These are phyloP conservation scores for Collybia sp. DNA, from an alignment of 768 basidiomycete genomes.

Conservation along the genomic window DNA sequence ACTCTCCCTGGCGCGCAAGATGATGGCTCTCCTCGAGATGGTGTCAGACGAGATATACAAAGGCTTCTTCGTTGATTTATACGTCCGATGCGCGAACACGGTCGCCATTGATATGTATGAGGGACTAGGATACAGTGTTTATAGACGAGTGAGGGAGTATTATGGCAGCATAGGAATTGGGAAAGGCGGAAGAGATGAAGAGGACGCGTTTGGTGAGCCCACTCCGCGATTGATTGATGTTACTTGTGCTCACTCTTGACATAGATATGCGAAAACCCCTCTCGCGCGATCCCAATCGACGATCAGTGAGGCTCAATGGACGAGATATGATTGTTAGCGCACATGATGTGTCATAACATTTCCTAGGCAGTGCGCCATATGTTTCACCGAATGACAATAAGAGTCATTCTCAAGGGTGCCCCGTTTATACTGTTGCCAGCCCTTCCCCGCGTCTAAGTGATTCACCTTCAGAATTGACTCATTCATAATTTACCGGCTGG, in stretches of 20 bases:
- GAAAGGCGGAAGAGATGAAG: slow-evolving; percentile 75
- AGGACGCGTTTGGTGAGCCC: slow-evolving; percentile 84
- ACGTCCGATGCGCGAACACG: slow-evolving; percentile 83
- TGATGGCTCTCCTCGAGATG: slow-evolving; percentile 84
- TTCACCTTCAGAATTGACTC: no score
- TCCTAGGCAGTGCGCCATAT: no score
- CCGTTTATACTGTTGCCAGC: no score
- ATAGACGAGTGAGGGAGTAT: slow-evolving; percentile 85
- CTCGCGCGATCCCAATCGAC: slow-evolving; percentile 52
- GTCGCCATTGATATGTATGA: slow-evolving; percentile 93
- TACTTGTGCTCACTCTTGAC: neutral
- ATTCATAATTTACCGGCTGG: no score
- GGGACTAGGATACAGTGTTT: slow-evolving; percentile 89
- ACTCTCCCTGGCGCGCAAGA: slow-evolving; percentile 77
- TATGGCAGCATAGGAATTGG: slow-evolving; percentile 76
- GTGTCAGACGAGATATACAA: slow-evolving; percentile 79
- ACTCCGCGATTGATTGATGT: slow-evolving; percentile 1
- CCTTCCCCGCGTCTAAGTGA: no score
- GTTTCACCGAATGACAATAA: no score
- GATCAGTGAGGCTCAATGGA: slow-evolving; percentile 68
- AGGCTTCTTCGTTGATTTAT: slow-evolving; percentile 92
- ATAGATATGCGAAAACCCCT: slow-evolving; percentile 72
- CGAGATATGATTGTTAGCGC: slow-evolving; percentile 67
- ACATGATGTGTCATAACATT: slow-evolving; percentile 46
- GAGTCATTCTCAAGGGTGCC: no score